Conservation (phyloP, 140 eudicot genomes). For the Stevia rebaudiana region DNA sequence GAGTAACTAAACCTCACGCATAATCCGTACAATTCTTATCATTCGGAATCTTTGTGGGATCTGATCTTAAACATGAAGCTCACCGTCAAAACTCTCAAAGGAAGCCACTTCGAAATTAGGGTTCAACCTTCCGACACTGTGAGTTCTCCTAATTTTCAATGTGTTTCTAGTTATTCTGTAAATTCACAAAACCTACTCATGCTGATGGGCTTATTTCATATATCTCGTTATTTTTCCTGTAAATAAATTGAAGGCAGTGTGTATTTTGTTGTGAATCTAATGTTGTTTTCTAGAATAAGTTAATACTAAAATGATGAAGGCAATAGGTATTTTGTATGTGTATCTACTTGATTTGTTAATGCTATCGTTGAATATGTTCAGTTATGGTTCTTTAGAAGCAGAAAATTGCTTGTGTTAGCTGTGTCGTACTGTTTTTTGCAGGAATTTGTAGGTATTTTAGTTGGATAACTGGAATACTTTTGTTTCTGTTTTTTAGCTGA, state of each 20-base stretch:
- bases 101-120: constrained; percentile 90
- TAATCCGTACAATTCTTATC: constrained; percentile 2
- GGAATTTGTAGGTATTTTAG: not conserved
- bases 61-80: constrained; percentile 64
- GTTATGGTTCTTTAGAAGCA: not conserved
- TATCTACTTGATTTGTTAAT: not conserved
- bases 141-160: constrained; percentile 32
- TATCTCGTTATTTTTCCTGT: not conserved
- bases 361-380: not conserved
- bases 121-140: constrained; percentile 89
- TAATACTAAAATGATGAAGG: not conserved
- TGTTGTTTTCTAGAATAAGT: not conserved
- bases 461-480: not conserved
- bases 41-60: constrained; percentile 3
- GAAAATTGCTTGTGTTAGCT: not conserved
- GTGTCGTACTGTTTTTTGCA: constrained; percentile 4
- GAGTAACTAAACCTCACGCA: not conserved
- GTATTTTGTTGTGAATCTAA: constrained; percentile 8
- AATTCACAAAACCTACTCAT: not conserved
- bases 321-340: not conserved
- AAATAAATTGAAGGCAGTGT: not conserved
- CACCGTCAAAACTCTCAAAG: constrained; percentile 92
- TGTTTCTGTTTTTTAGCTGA: not conserved
- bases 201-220: not conserved
- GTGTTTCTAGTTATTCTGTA: not conserved